These are phyloP conservation scores for Panicum virgatum DNA, from an alignment of 202 grass and related monocot genomes.

Conservation along the genomic window DNA sequence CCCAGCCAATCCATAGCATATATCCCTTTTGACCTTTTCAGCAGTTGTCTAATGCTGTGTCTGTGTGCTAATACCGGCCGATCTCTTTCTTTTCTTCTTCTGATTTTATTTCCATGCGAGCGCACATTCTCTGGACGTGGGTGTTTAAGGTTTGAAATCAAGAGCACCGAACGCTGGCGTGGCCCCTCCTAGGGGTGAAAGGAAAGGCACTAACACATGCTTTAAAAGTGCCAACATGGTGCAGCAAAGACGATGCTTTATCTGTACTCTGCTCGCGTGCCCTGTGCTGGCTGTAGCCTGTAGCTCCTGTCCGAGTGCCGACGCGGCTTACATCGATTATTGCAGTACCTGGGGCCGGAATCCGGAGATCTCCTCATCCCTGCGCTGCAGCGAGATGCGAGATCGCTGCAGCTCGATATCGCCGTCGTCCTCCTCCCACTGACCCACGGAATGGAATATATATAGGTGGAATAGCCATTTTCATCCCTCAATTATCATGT, in stretches of 20 bases:
- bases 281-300: no score
- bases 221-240: background rate
- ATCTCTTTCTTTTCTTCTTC: background rate
- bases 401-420: constrained; percentile 7
- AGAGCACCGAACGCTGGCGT: background rate
- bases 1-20: background rate
- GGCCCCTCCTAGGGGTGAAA: no score
- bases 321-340: background rate
- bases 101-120: background rate
- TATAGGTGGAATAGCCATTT: no score
- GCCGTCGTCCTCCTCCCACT: background rate
- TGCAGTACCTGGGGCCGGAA: background rate
- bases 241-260: background rate
- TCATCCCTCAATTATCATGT: no score
- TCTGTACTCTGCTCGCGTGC: no score
- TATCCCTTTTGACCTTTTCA: background rate
- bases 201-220: no score
- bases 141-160: constrained; percentile 16
- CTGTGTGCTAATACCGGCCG: background rate
- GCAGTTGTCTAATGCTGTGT: background rate
- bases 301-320: background rate
- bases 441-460: background rate
- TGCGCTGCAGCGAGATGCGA: background rate
- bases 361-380: background rate
- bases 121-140: constrained; percentile 18